Base-by-base conservation (phyloP, 768 basidiomycete species). In the Suillus occidentalis region DNA sequence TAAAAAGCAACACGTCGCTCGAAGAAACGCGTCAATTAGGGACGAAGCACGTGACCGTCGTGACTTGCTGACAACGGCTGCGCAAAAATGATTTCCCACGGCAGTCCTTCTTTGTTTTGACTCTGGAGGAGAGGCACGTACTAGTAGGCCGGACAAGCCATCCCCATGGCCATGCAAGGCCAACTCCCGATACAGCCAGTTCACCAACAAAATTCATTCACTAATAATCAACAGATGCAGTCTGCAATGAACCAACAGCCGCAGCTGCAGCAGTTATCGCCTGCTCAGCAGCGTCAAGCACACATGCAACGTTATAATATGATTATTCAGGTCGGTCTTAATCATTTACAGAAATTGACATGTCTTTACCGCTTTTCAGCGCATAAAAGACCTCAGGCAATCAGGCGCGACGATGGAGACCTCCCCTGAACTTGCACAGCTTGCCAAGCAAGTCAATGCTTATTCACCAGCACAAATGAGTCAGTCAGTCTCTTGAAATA, bases 351-450 rank as follows among this genome's bases (percentile, higher is more conserved):
- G 4, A 55, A 5, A 34, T 34, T 55, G 53, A 34, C 20, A 36
- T 36, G 31, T 36, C 12, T 55, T 55, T n/a, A 55, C 34, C 31
- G 12, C 12, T 20, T 14, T 34, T 70, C 75, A 87, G 81, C 82
- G 83, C 34, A 77, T 79, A n/a, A 76, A 79, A 39, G 62, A 71
- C 45, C 79, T 87, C 39, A 80, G 77, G 47, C 70, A 70, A n/a
- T 73, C 78, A 45, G 85, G 85, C 14, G 75, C 73, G 64, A 82
- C 84, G 13, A 73, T 79, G n/a, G 81, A 84, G 57, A 79, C 78
- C 2, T 79, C 75, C 10, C 73, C 67, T 28, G 85, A 87, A 62
- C 75, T 85, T 28, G 78, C 75, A 7, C 75, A 71, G 63, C 73
- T 86, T 55, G 68, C 79, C 58, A 73, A 76, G 34, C 73, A 81